Percentiles rank a stretch among this genome's conserved stretches.
phyloP scores from a whole-genome alignment of 2,329 filamentous ascomycete genomes.

The Pseudogymnoascus sp. region DNA sequence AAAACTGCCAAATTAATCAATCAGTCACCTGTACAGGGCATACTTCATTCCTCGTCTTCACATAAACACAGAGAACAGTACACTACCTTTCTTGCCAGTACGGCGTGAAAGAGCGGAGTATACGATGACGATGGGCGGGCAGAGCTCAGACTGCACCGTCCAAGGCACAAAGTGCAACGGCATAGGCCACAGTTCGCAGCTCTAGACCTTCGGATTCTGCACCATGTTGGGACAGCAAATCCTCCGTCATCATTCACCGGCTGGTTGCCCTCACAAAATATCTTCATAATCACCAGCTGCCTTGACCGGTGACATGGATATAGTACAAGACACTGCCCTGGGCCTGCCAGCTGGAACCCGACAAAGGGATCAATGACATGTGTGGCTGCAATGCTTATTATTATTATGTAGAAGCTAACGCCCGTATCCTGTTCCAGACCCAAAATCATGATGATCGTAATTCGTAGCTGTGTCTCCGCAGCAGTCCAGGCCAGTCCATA shows the following conservation, averaged over 20 bases:
- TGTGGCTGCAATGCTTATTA: conserved; percentile 7
- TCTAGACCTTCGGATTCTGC: neutral
- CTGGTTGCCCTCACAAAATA: neutral
- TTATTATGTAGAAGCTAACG: conserved; percentile 6
- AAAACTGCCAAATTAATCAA: neutral
- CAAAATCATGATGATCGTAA: neutral
- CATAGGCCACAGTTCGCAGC: neutral
- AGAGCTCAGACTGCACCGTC: neutral
- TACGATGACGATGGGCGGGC: neutral
- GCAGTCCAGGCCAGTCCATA: neutral
- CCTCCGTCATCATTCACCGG: neutral
- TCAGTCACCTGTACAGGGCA: neutral
- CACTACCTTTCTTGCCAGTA: neutral
- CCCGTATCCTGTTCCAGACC: neutral
- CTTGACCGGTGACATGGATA: conserved; percentile 6
- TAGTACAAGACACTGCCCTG: neutral
- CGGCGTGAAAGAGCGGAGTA: neutral
- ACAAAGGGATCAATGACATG: neutral
- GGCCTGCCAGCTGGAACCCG: neutral
- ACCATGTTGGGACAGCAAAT: neutral
- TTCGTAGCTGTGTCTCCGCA: neutral
- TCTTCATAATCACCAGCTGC: neutral
- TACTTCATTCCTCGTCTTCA: neutral
- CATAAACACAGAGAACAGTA: neutral
- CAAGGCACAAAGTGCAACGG: neutral